A percentile compares a stretch with the other conserved stretches of the same genome.
Evolutionary conservation across 495 filamentous ascomycete species (phyloP).

Genomic region (Penicillium arizonense): DNA sequence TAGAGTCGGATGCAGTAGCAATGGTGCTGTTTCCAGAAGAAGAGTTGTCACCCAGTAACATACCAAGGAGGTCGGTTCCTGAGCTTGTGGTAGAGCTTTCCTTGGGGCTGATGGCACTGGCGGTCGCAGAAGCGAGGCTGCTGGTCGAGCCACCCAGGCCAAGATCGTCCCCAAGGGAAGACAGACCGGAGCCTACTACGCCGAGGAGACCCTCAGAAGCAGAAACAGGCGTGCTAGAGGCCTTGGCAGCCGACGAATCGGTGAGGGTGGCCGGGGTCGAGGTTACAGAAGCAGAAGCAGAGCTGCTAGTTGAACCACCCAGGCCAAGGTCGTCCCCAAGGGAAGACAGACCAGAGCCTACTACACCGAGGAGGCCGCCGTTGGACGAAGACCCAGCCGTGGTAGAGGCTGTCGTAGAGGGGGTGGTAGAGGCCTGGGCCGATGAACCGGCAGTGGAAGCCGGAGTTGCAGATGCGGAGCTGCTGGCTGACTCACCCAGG

Average conservation of each 20-base stretch:
- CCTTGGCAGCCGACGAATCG: neutral
- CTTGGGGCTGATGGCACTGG: conserved; percentile 1
- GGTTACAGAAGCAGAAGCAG: conserved; percentile 1
- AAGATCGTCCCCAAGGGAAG: neutral
- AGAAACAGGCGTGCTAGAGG: neutral
- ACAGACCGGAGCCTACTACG: neutral
- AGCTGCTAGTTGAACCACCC: neutral
- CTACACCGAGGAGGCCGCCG: neutral
- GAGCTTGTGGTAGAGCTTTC: neutral
- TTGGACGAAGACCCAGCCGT: conserved; percentile 3
- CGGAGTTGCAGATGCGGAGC: neutral
- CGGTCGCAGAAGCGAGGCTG: conserved; percentile 2
- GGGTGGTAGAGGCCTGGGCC: neutral
- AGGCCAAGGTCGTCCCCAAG: neutral
- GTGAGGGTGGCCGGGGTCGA: conserved; percentile 6
- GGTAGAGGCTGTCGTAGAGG: neutral
- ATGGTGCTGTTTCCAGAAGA: conserved; percentile 4
- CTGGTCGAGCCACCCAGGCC: conserved; percentile 1
- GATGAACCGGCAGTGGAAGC: conserved; percentile 2
- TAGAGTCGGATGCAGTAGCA: conserved; percentile 1
- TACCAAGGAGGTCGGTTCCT: conserved; percentile 3
- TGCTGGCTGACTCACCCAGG: neutral
- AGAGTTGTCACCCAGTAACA: conserved; percentile 4
- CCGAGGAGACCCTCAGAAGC: neutral
- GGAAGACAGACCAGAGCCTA: neutral